Evolutionary conservation across 2,329 filamentous ascomycete species (phyloP).

Genomic region (Fulvia fulva): DNA sequence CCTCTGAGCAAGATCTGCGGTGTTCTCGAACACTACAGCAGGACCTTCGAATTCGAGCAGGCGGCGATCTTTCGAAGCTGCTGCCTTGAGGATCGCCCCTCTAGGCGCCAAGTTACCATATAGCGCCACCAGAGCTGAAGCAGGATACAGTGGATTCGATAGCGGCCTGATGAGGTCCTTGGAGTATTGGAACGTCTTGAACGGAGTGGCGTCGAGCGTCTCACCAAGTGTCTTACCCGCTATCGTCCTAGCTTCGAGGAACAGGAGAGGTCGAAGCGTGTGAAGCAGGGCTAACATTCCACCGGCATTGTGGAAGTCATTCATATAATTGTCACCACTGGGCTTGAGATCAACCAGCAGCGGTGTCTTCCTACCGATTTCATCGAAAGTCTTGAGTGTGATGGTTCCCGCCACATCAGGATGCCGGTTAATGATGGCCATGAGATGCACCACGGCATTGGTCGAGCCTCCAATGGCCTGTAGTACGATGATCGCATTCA

Average conservation of each 20-base stretch:
- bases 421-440: slow-evolving; percentile 49
- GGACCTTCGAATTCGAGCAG: slow-evolving; percentile 44
- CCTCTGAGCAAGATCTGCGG: slow-evolving; percentile 43
- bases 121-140: slow-evolving; percentile 45
- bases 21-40: slow-evolving; percentile 48
- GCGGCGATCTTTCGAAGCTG: slow-evolving; percentile 46
- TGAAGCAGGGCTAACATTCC: slow-evolving; percentile 49
- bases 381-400: slow-evolving; percentile 45
- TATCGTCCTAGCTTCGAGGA: slow-evolving; percentile 45
- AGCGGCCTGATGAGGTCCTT: slow-evolving; percentile 44
- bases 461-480: slow-evolving; percentile 45
- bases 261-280: slow-evolving; percentile 44
- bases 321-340: slow-evolving; percentile 53
- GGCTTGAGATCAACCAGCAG: slow-evolving; percentile 52
- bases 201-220: slow-evolving; percentile 41
- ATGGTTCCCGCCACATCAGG: slow-evolving; percentile 45
- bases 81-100: slow-evolving; percentile 50
- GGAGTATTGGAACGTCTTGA: slow-evolving; percentile 41
- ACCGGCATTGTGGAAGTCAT: slow-evolving; percentile 52
- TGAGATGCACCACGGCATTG: slow-evolving; percentile 43
- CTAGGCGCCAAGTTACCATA: slow-evolving; percentile 48
- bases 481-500: slow-evolving; percentile 45
- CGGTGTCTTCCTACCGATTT: slow-evolving; percentile 46
- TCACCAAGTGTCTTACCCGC: slow-evolving; percentile 47
- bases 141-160: slow-evolving; percentile 43